phyloP scores from a whole-genome alignment of 345 rosid species.

The Aquilaria malaccensis region DNA sequence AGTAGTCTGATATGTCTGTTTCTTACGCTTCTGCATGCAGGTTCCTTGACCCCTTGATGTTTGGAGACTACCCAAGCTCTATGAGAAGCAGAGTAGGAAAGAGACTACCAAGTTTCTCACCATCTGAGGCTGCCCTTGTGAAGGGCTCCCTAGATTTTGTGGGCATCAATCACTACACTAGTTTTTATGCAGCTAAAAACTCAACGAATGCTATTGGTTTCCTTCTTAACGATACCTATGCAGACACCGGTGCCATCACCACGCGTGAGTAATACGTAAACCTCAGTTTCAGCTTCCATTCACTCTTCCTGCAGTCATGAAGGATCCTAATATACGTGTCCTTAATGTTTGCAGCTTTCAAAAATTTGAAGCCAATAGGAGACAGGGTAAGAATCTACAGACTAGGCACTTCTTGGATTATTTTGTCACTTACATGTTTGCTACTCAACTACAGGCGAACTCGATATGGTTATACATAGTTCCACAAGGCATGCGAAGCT shows the following conservation, averaged over 20 bases:
- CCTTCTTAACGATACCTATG: slow-evolving; percentile 52
- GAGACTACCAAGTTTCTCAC: slow-evolving; percentile 66
- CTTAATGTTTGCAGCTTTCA: slow-evolving; percentile 46
- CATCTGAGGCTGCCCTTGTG: slow-evolving; percentile 42
- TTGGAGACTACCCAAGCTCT: slow-evolving; percentile 86
- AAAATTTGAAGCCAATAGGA: slow-evolving; percentile 43
- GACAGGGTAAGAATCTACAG: slow-evolving; percentile 43
- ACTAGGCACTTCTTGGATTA: neutral
- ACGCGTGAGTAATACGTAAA: slow-evolving; percentile 40
- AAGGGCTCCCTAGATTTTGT: slow-evolving; percentile 90
- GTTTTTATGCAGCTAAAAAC: slow-evolving; percentile 52
- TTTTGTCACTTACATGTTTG: neutral
- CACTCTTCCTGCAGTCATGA: neutral
- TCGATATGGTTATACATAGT: slow-evolving; percentile 60
- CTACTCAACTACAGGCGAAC: slow-evolving; percentile 32
- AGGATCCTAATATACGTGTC: neutral
- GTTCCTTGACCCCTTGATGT: slow-evolving; percentile 82
- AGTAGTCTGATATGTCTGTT: too few relatives aligned
- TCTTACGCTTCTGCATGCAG: slow-evolving; percentile 22
- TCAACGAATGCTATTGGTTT: slow-evolving; percentile 21
- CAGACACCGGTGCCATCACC: slow-evolving; percentile 81
- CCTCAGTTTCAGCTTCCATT: too few relatives aligned
- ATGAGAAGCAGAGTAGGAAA: slow-evolving; percentile 71
- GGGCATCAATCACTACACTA: slow-evolving; percentile 95
- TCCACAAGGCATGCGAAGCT: slow-evolving; percentile 50